Percentiles rank a stretch among this genome's conserved stretches.
Evolutionary conservation across 345 rosid genomes (phyloP).

Genomic region (Anacardium occidentale): DNA sequence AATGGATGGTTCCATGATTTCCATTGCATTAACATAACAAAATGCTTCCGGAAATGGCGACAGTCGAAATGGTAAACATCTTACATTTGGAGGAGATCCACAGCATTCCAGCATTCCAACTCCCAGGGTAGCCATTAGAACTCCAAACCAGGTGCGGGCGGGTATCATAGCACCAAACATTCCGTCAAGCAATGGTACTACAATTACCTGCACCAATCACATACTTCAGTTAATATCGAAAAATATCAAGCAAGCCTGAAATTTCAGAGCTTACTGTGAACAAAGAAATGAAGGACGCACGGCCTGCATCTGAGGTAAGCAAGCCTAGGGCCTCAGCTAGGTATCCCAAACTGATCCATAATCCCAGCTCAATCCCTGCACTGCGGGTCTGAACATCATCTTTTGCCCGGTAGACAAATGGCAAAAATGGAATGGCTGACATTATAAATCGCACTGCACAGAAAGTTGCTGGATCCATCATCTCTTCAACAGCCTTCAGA

Average conservation of each 20-base stretch:
- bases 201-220: constrained; percentile 21
- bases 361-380: constrained; percentile 27
- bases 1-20: neutral
- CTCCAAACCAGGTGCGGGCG: constrained; percentile 31
- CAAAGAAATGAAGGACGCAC: constrained; percentile 29
- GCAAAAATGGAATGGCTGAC: constrained; percentile 28
- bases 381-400: constrained; percentile 22
- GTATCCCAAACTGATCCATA: constrained; percentile 31
- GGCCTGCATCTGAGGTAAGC: constrained; percentile 29
- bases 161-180: constrained; percentile 23
- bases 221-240: no score
- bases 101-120: constrained; percentile 29
- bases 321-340: constrained; percentile 25
- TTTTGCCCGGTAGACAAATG: constrained; percentile 22
- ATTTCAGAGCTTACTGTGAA: constrained; percentile 17
- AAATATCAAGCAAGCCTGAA: no score
- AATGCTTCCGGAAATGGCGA: neutral
- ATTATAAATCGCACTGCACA: constrained; percentile 22
- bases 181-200: constrained; percentile 33
- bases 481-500: constrained; percentile 23
- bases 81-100: constrained; percentile 33
- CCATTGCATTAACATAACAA: neutral
- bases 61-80: neutral
- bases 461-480: constrained; percentile 28
- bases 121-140: constrained; percentile 24